phyloP scores from a whole-genome alignment of 768 basidiomycete genomes.

The Hygrophoropsis aurantiaca region DNA sequence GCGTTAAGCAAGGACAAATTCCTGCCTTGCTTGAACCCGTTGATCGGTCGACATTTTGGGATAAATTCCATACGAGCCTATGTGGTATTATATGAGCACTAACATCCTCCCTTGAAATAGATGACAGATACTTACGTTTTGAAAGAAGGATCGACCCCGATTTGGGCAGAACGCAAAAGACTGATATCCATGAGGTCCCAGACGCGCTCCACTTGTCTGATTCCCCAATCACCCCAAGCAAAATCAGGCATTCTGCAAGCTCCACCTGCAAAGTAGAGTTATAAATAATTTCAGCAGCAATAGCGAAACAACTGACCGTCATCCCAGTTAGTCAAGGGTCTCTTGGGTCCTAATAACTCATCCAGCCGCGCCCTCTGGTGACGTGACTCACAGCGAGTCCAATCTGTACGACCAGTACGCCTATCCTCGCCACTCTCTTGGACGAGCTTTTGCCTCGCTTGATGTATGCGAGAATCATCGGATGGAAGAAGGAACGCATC shows the following conservation, averaged over 20 bases:
- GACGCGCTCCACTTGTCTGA: constrained; percentile 91
- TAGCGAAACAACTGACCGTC: constrained; percentile 56
- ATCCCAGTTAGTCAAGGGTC: constrained; percentile 91
- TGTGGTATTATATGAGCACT: constrained; percentile 9
- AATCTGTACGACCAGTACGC: constrained; percentile 76
- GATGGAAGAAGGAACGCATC: constrained; percentile 91
- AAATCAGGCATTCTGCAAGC: constrained; percentile 85
- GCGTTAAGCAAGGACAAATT: constrained; percentile 91
- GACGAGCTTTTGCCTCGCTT: constrained; percentile 82
- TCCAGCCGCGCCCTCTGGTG: constrained; percentile 87
- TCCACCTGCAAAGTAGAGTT: constrained; percentile 49
- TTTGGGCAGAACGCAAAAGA: constrained; percentile 74
- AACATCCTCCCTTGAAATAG: not conserved
- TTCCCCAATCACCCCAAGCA: constrained; percentile 92
- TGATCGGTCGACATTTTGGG: constrained; percentile 93
- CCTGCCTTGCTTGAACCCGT: constrained; percentile 80
- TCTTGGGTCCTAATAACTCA: constrained; percentile 76
- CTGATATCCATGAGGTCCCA: constrained; percentile 96
- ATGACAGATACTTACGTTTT: constrained; percentile 65
- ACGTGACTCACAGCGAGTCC: constrained; percentile 90
- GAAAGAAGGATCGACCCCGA: constrained; percentile 82
- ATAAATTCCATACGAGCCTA: constrained; percentile 93
- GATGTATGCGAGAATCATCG: constrained; percentile 90
- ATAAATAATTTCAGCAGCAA: not conserved
- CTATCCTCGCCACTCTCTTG: constrained; percentile 67